Conservation (phyloP, 345 rosid species). For the Eucalyptus erythrocorys region DNA sequence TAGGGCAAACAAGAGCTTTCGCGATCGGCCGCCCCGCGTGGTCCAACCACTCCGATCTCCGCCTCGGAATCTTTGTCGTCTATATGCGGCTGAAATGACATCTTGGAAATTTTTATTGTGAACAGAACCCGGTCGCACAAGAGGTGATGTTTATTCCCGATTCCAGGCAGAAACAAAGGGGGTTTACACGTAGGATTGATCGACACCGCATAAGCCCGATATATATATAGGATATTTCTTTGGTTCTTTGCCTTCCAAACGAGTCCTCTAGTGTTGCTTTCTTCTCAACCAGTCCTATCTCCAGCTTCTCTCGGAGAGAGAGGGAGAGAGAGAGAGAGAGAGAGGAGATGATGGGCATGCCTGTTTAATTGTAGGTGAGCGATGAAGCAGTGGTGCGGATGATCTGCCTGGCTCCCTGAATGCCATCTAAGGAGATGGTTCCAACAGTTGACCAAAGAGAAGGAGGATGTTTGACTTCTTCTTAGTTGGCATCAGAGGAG, state of each 20-base stretch:
- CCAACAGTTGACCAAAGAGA: background rate
- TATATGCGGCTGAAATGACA: background rate
- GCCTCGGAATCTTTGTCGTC: background rate
- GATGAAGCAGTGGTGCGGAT: background rate
- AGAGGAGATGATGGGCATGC: background rate
- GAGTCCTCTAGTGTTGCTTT: background rate
- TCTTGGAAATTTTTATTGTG: background rate
- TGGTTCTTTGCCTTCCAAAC: background rate
- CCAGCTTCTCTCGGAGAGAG: background rate
- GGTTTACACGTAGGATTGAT: background rate
- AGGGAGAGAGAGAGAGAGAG: background rate
- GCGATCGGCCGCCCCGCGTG: background rate
- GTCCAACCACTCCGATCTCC: background rate
- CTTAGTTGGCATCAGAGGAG: background rate
- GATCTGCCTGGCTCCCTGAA: background rate
- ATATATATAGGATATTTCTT: background rate
- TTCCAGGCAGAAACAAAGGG: background rate
- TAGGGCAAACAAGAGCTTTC: background rate
- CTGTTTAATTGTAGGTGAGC: background rate
- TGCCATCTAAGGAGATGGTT: constrained; percentile 11
- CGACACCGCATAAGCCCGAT: background rate
- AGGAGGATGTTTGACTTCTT: background rate
- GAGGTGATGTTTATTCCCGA: background rate
- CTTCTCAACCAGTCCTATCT: background rate
- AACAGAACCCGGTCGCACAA: background rate